Base-by-base conservation (phyloP, 805 yeast species). In the Candida oleophila region DNA sequence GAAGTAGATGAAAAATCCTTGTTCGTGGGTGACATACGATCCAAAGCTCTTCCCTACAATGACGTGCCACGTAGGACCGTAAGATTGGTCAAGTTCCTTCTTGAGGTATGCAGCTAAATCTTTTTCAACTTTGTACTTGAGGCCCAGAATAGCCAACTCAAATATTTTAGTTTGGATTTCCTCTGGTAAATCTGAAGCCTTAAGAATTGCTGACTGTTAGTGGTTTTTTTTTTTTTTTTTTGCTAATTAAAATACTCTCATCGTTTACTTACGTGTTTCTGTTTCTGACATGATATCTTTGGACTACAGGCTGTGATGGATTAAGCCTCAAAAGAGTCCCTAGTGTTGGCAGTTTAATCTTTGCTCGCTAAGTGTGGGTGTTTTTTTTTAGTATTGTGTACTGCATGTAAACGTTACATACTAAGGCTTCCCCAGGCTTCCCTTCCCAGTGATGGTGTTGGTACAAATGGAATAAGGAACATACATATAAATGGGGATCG, bases 31-130 rank as follows among this genome's bases (percentile, higher is more conserved):
- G 16, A 87, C 89, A 60, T 83, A 85, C 42, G 86, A 78, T 3
- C 94, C 92, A 64, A 87, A 87, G 55, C 82, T 83, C 62, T 80
- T 83, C 9, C 94, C 95, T 44, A 85, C 90, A 42, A 87, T 76
- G 2, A 85, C 88, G 61, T 87, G 92, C 95, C 94, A 87, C 35
- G 88, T 80, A 22, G 82, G 77, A 0, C 91, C 92, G 49, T 74
- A 78, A 40, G 72, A 63, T 41, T 76, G 73, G 60, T 87, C 94
- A 63, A 86, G 63, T 51, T 76, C 83, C 54, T 83, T 83, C 68
- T 87, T 87, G 49, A 86, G 64, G 45, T 66, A 70, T 0, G 82
- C 75, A 14, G 94, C 91, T 33, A 85, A 69, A 45, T 86, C 92
- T 53, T 80, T 80, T 47, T 80, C 82, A 14, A 76, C 64, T 34